Evolutionary conservation across 1,284 basidiomycete species (phyloP).

Genomic region (Cutaneotrichosporon cavernicola): DNA sequence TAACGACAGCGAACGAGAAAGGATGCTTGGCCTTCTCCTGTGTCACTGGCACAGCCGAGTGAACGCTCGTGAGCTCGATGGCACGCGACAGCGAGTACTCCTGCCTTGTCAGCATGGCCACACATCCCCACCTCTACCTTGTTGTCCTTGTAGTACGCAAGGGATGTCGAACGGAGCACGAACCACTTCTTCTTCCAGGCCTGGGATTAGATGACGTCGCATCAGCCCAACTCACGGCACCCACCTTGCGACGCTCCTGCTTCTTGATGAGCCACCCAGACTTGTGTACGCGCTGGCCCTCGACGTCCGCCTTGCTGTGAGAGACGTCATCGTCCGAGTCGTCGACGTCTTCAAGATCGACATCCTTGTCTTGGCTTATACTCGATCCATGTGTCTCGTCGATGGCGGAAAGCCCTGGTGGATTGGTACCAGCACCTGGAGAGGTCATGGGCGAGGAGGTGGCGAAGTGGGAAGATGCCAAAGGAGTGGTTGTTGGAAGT

Average conservation of each 20-base stretch:
- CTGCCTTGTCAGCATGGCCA: slow-evolving; percentile 27
- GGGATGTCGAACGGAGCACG: slow-evolving; percentile 82
- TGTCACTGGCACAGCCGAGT: slow-evolving; percentile 81
- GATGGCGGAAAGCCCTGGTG: slow-evolving; percentile 37
- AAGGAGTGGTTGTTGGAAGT: slow-evolving; percentile 43
- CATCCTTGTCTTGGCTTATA: neutral
- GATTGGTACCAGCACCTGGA: slow-evolving; percentile 22
- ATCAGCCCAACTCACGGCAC: neutral
- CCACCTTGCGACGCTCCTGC: slow-evolving; percentile 91
- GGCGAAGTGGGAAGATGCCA: slow-evolving; percentile 17
- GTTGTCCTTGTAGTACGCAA: slow-evolving; percentile 96
- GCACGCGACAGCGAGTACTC: slow-evolving; percentile 90
- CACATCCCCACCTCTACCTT: slow-evolving; percentile 46
- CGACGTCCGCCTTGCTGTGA: slow-evolving; percentile 61
- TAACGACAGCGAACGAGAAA: slow-evolving; percentile 89
- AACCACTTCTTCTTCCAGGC: slow-evolving; percentile 98
- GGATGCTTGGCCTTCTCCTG: slow-evolving; percentile 75
- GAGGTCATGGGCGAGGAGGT: slow-evolving; percentile 29
- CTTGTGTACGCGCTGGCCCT: slow-evolving; percentile 75
- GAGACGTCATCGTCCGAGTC: slow-evolving; percentile 60
- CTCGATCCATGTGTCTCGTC: slow-evolving; percentile 26
- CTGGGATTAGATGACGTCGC: slow-evolving; percentile 11
- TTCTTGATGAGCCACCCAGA: slow-evolving; percentile 92
- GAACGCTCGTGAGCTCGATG: slow-evolving; percentile 83
- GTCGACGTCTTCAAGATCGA: slow-evolving; percentile 53